A percentile compares a stretch with the other conserved stretches of the same genome.
phyloP scores from a whole-genome alignment of 2,329 filamentous ascomycete species.

The Calycina marina region DNA sequence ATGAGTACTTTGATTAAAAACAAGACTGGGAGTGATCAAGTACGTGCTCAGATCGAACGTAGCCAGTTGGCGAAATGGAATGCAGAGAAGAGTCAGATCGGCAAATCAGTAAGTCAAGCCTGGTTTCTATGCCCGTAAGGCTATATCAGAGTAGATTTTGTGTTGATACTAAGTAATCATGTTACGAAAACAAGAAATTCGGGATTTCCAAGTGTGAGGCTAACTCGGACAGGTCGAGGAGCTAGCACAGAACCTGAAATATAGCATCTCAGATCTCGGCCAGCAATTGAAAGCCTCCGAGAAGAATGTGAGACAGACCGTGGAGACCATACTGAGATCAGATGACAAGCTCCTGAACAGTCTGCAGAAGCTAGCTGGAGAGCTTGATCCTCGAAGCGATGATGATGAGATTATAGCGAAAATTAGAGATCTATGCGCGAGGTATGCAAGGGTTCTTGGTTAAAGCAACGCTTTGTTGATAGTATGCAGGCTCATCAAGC shows the following conservation, averaged over 20 bases:
- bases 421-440: conserved; percentile 44
- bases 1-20: conserved; percentile 36
- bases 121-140: not conserved
- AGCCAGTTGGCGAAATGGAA: conserved; percentile 28
- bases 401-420: conserved; percentile 38
- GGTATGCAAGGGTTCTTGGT: conserved; percentile 19
- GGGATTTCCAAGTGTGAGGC: not conserved
- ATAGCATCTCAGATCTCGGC: conserved; percentile 33
- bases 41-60: conserved; percentile 25
- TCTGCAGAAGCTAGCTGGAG: conserved; percentile 49
- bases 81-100: conserved; percentile 27
- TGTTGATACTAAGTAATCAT: not conserved
- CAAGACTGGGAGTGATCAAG: conserved; percentile 23
- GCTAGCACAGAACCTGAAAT: conserved; percentile 31
- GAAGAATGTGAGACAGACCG: conserved; percentile 31
- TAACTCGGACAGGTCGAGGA: conserved; percentile 29
- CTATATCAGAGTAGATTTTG: not conserved
- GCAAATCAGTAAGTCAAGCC: conserved; percentile 26
- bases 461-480: conserved; percentile 1
- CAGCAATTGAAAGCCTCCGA: conserved; percentile 33
- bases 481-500: conserved; percentile 35
- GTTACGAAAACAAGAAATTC: not conserved
- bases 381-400: conserved; percentile 38
- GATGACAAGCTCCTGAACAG: conserved; percentile 53
- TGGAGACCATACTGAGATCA: conserved; percentile 36